Percentiles rank a stretch among this genome's conserved stretches.
Evolutionary conservation across 192 early-diverging fungal genomes (phyloP).

Genomic region (Ramicandelaber brevisporus): DNA sequence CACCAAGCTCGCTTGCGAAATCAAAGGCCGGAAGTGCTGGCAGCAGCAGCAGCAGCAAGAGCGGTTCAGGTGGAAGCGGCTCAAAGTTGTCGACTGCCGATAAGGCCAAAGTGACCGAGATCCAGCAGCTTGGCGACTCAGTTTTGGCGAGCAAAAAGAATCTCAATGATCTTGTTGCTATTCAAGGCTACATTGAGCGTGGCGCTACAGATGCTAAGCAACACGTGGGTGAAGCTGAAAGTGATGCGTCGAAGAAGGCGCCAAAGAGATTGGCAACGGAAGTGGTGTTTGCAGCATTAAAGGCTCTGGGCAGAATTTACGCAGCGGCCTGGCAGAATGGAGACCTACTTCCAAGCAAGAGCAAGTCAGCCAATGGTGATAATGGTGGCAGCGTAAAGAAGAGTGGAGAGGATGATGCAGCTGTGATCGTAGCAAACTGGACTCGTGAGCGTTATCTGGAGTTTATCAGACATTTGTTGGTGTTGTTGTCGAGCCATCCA

Average conservation of each 20-base stretch:
- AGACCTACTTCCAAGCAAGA: not conserved
- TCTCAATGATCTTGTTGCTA: conserved; percentile 45
- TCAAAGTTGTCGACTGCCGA: conserved; percentile 2
- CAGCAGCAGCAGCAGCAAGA: not conserved
- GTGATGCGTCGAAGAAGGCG: not conserved
- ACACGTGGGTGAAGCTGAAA: not conserved
- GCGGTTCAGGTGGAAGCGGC: not conserved
- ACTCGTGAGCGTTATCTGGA: not conserved
- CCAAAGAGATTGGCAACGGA: conserved; percentile 19
- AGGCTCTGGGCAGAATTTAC: conserved; percentile 49
- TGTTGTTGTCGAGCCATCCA: conserved; percentile 1
- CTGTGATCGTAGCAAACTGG: not conserved
- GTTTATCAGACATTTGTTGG: not conserved
- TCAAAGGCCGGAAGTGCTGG: not conserved
- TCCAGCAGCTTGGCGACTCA: conserved; percentile 29
- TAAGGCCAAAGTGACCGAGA: conserved; percentile 6
- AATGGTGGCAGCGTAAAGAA: not conserved
- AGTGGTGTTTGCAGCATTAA: conserved; percentile 36
- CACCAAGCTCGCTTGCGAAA: conserved; percentile 3
- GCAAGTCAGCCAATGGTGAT: not conserved
- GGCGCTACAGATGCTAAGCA: not conserved
- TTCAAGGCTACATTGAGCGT: conserved; percentile 14
- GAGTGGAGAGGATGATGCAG: not conserved
- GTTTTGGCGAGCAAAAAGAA: conserved; percentile 38
- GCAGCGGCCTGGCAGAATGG: conserved; percentile 13